These are phyloP conservation scores for Diaporthe nobilis DNA, from an alignment of 2,329 filamentous ascomycete species.

Conservation along the genomic window DNA sequence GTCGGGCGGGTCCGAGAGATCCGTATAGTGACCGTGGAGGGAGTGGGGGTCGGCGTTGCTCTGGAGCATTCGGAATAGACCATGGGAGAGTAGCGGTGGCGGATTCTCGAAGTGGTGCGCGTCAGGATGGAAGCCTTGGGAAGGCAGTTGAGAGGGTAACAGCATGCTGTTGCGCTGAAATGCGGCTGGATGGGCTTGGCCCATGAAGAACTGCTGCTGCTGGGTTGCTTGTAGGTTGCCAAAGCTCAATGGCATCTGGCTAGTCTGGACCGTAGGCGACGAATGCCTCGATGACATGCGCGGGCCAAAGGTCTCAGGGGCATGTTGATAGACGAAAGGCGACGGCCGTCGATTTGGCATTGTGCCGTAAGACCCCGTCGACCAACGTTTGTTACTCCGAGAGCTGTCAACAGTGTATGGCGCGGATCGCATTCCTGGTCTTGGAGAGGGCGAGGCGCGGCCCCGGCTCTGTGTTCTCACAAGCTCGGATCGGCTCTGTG, in stretches of 20 bases:
- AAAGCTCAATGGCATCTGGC: constrained; percentile 66
- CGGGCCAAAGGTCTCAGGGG: constrained; percentile 70
- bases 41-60: constrained; percentile 80
- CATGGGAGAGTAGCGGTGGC: constrained; percentile 77
- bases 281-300: constrained; percentile 69
- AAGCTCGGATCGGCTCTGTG: constrained; percentile 72
- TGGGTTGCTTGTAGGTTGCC: constrained; percentile 69
- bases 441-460: constrained; percentile 79
- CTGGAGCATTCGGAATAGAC: constrained; percentile 80
- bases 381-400: constrained; percentile 79
- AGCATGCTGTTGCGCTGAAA: constrained; percentile 73
- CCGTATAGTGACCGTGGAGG: constrained; percentile 78
- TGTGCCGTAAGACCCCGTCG: constrained; percentile 79
- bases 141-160: constrained; percentile 68
- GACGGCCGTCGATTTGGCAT: constrained; percentile 68
- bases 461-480: constrained; percentile 77
- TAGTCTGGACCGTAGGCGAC: constrained; percentile 62
- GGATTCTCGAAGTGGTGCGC: constrained; percentile 70
- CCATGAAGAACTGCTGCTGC: constrained; percentile 69
- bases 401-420: constrained; percentile 79
- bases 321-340: constrained; percentile 74
- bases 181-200: constrained; percentile 59
- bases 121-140: constrained; percentile 64
- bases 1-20: constrained; percentile 82
- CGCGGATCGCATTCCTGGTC: constrained; percentile 76